Base-by-base conservation (phyloP, 2,329 filamentous ascomycete species). In the Zymoseptoria pseudotritici region DNA sequence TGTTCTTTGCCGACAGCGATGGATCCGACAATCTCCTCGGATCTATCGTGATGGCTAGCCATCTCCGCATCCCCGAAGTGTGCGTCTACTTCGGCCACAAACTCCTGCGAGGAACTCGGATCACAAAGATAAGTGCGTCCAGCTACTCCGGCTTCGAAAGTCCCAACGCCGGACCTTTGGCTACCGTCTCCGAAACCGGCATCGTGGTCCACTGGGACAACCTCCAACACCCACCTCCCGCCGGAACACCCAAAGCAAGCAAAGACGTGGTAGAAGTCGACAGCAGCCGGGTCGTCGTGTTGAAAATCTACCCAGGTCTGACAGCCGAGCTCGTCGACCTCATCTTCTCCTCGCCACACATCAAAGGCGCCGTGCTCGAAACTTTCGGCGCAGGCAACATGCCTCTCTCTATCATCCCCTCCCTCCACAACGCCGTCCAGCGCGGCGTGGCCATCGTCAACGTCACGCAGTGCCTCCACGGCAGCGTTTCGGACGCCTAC, bases 351-450 rank as follows among this genome's bases (percentile, higher is more conserved):
- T n/a, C 85, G 86, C 53, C 80, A 9, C 29, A 52, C 31, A 59
- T 97, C 13, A 85, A 86, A 54, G 92, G 92, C 1, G 80, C 96
- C 55, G 86, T 97, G 49, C 82, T 97, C 51, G 91, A 96, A 76
- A 96, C 91, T 0, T 96, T 96, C 73, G 92, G 92, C 61, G 91
- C 94, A 72, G 92, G 92, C 59, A 97, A 96, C 75, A 89, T 92
- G 10, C 92, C 92, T 2, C 82, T 96, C 72, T 91, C 88, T 17
- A 85, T 85, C 58, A 89, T 93, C 54, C 85, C 96, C 68, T 82
- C 84, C 5, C 64, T 67, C 20, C 42, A 50, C 19, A 83, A 86
- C 51, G 91, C 90, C 21, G 90, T 96, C 50, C 80, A 86, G 70
- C 84, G 90, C 60, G 91, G 90, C 46, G 86, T 94, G 65, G 85